These are phyloP conservation scores for Trichophyton schoenleinii DNA, from an alignment of 2,329 filamentous ascomycete species.

Conservation along the genomic window DNA sequence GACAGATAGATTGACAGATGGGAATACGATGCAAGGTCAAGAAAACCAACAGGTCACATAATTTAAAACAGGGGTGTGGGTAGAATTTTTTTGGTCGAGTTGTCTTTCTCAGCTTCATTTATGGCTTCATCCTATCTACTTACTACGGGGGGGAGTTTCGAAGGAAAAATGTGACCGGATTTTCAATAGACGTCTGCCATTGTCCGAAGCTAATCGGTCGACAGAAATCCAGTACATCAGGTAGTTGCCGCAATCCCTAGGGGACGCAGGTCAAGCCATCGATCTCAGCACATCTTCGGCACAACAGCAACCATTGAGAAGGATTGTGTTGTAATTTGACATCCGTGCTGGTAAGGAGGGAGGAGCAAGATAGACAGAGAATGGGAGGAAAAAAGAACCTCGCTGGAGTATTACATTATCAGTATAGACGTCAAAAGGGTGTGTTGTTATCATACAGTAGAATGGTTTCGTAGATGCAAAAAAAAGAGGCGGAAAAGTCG, in stretches of 20 bases:
- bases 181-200: conserved; percentile 36
- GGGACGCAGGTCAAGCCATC: conserved; percentile 13
- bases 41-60: background rate
- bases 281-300: conserved; percentile 98
- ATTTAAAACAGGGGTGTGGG: background rate
- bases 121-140: background rate
- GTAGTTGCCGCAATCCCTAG: conserved; percentile 17
- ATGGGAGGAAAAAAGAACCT: conserved; percentile 2
- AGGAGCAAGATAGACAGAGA: background rate
- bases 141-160: too few species aligned
- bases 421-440: conserved; percentile 6
- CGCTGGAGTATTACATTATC: conserved; percentile 2
- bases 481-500: background rate
- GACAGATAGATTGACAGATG: background rate
- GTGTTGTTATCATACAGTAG: conserved; percentile 1
- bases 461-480: background rate
- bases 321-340: conserved; percentile 96
- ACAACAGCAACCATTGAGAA: conserved; percentile 71
- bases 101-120: background rate
- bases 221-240: conserved; percentile 36
- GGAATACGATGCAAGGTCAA: background rate
- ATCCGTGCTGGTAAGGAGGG: conserved; percentile 62
- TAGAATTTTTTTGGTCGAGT: background rate
- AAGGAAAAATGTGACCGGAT: conserved; percentile 27
- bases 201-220: conserved; percentile 16